Evolutionary conservation across 805 yeast species (phyloP), one percentile per base, ranked within the genome.

Genomic region (Hanseniaspora mollemarum): DNA sequence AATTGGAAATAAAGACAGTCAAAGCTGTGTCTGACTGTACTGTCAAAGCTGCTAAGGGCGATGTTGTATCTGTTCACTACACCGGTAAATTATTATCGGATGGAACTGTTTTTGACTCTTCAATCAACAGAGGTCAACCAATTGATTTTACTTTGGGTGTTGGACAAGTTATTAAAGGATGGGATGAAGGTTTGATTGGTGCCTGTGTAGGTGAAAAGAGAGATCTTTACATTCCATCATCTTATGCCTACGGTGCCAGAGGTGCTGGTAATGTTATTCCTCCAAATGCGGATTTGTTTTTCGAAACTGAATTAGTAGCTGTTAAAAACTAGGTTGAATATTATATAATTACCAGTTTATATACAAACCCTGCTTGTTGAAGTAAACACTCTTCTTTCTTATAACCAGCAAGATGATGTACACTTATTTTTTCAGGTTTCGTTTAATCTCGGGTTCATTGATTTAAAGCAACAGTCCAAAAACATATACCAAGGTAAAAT

Each of bases 171-270:
- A 87, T 87, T 61, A 61, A 72, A 54, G 96, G 96, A 53, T 87
- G 96, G 96, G 96, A 87, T 56, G 77, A 81, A 66, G 96, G 96
- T 38, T 68, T 87, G 46, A 58, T 71, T 35, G 79, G 82, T 31
- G 84, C 84, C 94, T 87, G 96, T 67, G 70, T 85, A 63, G 95
- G 95, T 42, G 96, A 87, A 65, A 72, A 80, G 68, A 76, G 96
- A 62, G 80, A 75, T 57, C 71, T 87, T 58, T 75, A 78, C 26
- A 85, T 88, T 61, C 95, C 96, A 43, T 74, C 94, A 5, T 72
- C 74, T 29, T 65, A 86, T 57, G 96, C 77, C 7, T 87, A 87
- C 58, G 96, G 96, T 48, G 66, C 68, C 26, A 63, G 79, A 51
- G 94, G 87, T 45, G 79, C 85, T 49, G 87, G 87, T 35, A 81